Percentiles rank a stretch among this genome's conserved stretches.
These are phyloP conservation scores for Monotropa hypopitys DNA, from an alignment of 179 eudicot species.

Conservation along the genomic window DNA sequence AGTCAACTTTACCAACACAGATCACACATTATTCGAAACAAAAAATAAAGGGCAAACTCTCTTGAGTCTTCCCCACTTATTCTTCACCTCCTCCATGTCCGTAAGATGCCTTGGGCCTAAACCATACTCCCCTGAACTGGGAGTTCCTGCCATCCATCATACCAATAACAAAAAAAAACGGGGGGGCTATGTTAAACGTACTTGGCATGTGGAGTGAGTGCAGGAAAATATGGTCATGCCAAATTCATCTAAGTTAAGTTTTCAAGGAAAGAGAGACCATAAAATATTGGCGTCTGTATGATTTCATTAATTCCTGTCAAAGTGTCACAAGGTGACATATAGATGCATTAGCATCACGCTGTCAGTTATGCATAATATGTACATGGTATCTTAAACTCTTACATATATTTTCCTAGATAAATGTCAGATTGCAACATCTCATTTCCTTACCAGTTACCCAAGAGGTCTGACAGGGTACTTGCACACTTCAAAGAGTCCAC, in stretches of 20 bases:
- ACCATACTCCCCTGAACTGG: neutral
- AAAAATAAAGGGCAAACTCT: neutral
- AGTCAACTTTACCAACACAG: no score
- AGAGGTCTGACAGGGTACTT: neutral
- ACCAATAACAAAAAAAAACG: neutral
- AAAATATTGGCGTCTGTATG: no score
- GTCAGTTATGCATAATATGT: no score
- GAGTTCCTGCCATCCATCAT: neutral
- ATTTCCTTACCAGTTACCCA: neutral
- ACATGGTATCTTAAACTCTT: no score
- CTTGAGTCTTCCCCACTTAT: neutral
- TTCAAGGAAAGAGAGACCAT: neutral
- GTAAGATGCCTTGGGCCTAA: neutral
- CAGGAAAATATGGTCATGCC: neutral
- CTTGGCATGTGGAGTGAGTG: neutral
- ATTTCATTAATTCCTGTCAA: no score
- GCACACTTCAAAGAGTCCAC: neutral
- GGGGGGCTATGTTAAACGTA: neutral
- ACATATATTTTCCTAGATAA: no score
- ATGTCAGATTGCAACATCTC: neutral
- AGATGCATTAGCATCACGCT: no score
- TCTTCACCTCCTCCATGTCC: neutral
- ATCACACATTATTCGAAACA: neutral
- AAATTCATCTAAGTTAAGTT: neutral
- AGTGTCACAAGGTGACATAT: no score